Evolutionary conservation across 129 eudicot genomes (phyloP).

Genomic region (Sambucus nigra): DNA sequence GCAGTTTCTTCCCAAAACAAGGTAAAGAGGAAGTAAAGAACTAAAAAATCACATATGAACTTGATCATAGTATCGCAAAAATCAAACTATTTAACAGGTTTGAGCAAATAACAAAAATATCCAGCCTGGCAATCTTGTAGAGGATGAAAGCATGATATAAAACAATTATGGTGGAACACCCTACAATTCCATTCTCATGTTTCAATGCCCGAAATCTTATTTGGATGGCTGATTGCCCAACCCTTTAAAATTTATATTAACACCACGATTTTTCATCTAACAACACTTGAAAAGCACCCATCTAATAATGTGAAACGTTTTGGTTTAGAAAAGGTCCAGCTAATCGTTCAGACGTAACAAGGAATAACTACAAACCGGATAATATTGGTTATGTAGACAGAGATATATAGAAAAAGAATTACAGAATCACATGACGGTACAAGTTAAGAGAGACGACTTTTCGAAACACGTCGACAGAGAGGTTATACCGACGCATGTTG

Average conservation of each 20-base stretch:
- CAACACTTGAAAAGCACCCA: not conserved
- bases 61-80: slow-evolving; percentile 26
- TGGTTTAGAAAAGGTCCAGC: slow-evolving; percentile 28
- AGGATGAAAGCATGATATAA: slow-evolving; percentile 66
- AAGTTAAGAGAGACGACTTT: slow-evolving; percentile 43
- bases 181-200: slow-evolving; percentile 59
- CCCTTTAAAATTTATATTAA: slow-evolving; percentile 9
- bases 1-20: slow-evolving; percentile 27
- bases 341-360: slow-evolving; percentile 82
- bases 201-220: slow-evolving; percentile 60
- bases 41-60: slow-evolving; percentile 38
- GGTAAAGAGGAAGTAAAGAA: slow-evolving; percentile 12
- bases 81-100: slow-evolving; percentile 81
- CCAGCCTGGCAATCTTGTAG: slow-evolving; percentile 83
- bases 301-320: not conserved
- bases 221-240: slow-evolving; percentile 53
- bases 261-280: slow-evolving; percentile 3
- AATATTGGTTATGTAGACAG: not conserved
- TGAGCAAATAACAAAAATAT: slow-evolving; percentile 79
- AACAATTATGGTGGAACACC: slow-evolving; percentile 48
- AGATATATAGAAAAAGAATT: slow-evolving; percentile 3
- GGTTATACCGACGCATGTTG: slow-evolving; percentile 41
- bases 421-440: slow-evolving; percentile 49
- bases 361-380: slow-evolving; percentile 54
- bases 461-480: slow-evolving; percentile 39